Conservation (phyloP, 1,284 basidiomycete species). For the Agroathelia rolfsii region DNA sequence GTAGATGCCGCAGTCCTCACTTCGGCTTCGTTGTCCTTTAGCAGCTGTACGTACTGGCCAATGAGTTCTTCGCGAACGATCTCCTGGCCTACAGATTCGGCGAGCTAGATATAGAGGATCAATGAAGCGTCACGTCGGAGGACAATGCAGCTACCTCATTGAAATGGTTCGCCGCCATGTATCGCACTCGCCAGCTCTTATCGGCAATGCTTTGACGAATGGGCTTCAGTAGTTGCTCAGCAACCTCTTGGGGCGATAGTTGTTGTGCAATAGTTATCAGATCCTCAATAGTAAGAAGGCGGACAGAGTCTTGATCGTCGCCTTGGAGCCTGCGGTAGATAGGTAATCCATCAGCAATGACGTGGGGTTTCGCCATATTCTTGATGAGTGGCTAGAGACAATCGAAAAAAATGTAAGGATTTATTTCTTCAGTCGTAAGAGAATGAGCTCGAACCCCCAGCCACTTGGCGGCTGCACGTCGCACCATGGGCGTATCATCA, state of each 20-base stretch:
- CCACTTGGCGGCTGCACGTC: slow-evolving; percentile 93
- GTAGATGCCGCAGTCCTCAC: slow-evolving; percentile 93
- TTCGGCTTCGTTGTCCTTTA: slow-evolving; percentile 99
- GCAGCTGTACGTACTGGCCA: slow-evolving; percentile 83
- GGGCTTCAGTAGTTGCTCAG: slow-evolving; percentile 83
- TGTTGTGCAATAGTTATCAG: slow-evolving; percentile 88
- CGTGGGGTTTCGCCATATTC: slow-evolving; percentile 67
- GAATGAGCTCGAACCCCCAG: slow-evolving; percentile 64
- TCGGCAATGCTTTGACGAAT: slow-evolving; percentile 85
- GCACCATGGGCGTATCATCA: slow-evolving; percentile 99
- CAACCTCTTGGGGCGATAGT: slow-evolving; percentile 80
- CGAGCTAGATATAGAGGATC: slow-evolving; percentile 44
- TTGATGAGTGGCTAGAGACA: slow-evolving; percentile 61
- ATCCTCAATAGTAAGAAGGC: slow-evolving; percentile 92
- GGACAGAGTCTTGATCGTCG: slow-evolving; percentile 98
- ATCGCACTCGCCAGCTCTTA: slow-evolving; percentile 98
- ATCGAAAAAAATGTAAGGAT: too few species aligned
- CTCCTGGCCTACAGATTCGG: slow-evolving; percentile 84
- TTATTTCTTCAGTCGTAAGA: too few species aligned
- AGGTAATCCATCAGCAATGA: slow-evolving; percentile 83
- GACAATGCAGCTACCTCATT: slow-evolving; percentile 60
- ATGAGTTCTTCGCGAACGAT: slow-evolving; percentile 94
- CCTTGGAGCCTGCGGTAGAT: slow-evolving; percentile 91
- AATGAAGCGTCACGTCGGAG: neutral
- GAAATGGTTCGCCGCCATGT: slow-evolving; percentile 98